Base-by-base conservation (phyloP, 1,139 yeast genomes). In the Scheffersomyces cryptocercus region DNA sequence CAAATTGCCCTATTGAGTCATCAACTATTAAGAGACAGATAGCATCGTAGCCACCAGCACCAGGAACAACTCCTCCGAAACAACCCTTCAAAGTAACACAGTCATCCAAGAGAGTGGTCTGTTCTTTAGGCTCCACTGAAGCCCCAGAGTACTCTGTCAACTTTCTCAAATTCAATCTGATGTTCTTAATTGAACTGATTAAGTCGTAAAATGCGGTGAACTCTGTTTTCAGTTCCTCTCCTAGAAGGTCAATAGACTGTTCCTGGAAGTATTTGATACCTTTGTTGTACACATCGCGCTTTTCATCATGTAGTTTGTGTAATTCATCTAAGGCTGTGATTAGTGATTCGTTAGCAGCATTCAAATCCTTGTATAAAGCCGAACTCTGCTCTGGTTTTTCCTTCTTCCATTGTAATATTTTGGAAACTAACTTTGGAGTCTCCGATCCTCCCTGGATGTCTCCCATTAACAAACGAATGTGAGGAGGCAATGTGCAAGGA, bases 11-110 rank as follows among this genome's bases (percentile, higher is more conserved):
- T 5, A 81, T 63, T 4, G 80, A 64, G 1, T 65, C 61, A 28
- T 77, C 82, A 3, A 79, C 67, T 3, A 85, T 85, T 29, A 93
- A 65, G 28, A 91, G 59, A 47, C 95, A 79, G 33, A 93, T 80
- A 0, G 99, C 99, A 68, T 93, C 99, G 60, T 82, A 87, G 0
- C 99, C 99, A 16, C 99, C 99, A 0, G 99, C 99, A 2, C 99
- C 99, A 0, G 99, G 99, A 3, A 93, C 96, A 29, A 93, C 95
- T 9, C 97, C 97, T 0, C 97, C 96, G 16, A 91, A 57, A 35
- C 90, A 95, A 10, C 99, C 99, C 0, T 72, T 70, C 14, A 87
- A 51, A 0, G 58, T 41, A 15, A 62, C 54, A 51, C 95, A 85
- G 13, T 68, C 64, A 56, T 93, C 83, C n/a, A 95, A 67, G 7